Evolutionary conservation across 1,139 yeast genomes (phyloP), one percentile per base, ranked within the genome.

Genomic region (Suhomyces bolitotheri): DNA sequence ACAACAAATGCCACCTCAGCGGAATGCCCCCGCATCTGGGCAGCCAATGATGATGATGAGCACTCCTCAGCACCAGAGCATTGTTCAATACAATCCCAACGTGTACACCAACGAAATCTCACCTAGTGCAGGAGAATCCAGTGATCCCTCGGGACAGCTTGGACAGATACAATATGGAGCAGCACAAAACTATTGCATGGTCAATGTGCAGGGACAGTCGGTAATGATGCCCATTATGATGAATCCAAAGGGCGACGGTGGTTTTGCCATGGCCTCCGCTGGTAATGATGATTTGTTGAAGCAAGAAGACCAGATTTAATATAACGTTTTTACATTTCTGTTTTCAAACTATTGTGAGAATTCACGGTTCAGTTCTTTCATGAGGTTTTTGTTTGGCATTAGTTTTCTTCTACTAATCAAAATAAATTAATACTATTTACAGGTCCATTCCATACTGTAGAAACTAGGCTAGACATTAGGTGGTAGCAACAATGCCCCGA

Each of bases 401-500:
- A 25, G 29, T 28, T 13, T 28, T 28, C 22, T n/a, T n/a, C n/a
- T n/a, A n/a, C n/a, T n/a, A n/a, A n/a, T n/a, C n/a, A n/a, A n/a
- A n/a, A n/a, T n/a, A n/a, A n/a, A n/a, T n/a, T n/a, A n/a, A 28
- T 22, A 21, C 22, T 30, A 26, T 26, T 23, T 34, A 34, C 34
- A 26, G 11, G 31, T 8, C 12, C 17, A 5, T 12, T 13, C 12
- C 23, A 23, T 11, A 5, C 6, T 10, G 16, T 22, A 22, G 11
- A 7, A 11, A 7, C 11, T n/a, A 4, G 5, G 14, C 51, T 55
- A 82, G 32, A 80, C 58, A 50, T 81, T 78, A 1, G 90, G 89
- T 7, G 94, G 94, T 24, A 86, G 60, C 34, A 85, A 59, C 23
- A 85, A 60, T 0, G 85, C 92, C 1, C 81, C 88, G 17, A 86